Conservation (phyloP, 768 basidiomycete genomes). For the Lactarius evosmus region DNA sequence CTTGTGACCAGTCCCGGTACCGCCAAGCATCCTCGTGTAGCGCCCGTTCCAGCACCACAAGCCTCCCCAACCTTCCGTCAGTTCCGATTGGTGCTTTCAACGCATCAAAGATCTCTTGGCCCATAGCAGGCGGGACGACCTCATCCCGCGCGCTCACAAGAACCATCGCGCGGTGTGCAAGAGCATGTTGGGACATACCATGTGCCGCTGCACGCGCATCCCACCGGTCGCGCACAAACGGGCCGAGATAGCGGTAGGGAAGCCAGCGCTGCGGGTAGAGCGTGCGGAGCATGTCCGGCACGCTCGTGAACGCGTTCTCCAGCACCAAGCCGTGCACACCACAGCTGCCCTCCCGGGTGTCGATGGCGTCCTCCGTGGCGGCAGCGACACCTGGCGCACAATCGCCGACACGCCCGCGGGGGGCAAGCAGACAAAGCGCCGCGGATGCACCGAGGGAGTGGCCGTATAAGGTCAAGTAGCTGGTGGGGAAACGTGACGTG, state of each 20-base stretch:
- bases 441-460: slow-evolving; percentile 50
- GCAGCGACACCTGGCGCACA: not conserved
- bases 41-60: slow-evolving; percentile 35
- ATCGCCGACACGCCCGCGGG: not conserved
- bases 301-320: slow-evolving; percentile 50
- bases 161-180: slow-evolving; percentile 35
- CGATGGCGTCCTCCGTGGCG: too few species aligned
- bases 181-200: slow-evolving; percentile 21
- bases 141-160: slow-evolving; percentile 46
- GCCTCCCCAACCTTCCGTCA: slow-evolving; percentile 1
- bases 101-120: slow-evolving; percentile 32
- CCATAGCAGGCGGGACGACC: slow-evolving; percentile 44
- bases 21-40: slow-evolving; percentile 43
- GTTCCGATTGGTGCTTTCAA: not conserved
- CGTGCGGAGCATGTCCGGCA: slow-evolving; percentile 45
- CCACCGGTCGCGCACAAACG: slow-evolving; percentile 46
- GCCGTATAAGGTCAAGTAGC: slow-evolving; percentile 41
- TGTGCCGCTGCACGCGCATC: slow-evolving; percentile 39
- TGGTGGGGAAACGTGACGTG: slow-evolving; percentile 35
- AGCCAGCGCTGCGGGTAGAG: slow-evolving; percentile 49
- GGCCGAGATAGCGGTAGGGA: slow-evolving; percentile 48
- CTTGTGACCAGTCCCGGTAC: slow-evolving; percentile 33
- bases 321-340: slow-evolving; percentile 41
- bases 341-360: not conserved
- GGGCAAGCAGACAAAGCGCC: slow-evolving; percentile 40